Evolutionary conservation across 495 filamentous ascomycete species (phyloP), one percentile per base, ranked within the genome.

Genomic region (Podospora sp.): DNA sequence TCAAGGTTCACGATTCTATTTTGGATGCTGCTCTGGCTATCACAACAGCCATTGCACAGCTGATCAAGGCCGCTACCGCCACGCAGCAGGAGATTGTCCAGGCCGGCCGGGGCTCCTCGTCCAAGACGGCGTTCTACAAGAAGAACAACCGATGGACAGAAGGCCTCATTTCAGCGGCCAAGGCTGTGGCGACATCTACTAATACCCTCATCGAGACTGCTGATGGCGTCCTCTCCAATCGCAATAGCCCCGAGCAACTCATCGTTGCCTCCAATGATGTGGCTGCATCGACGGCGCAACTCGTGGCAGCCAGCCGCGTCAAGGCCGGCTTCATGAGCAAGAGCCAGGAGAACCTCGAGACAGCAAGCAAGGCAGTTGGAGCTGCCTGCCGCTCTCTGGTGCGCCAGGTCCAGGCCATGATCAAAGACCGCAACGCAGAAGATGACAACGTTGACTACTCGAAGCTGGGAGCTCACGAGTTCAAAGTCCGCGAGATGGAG

Each of bases 401-500:
- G 49, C 85, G 92, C 69, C 96, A 97, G 80, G 95, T 98, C 61
- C 96, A 97, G 82, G 84, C 83, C 66, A 97, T 98, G 80, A 97
- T 99, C 77, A 86, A 89, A 72, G 88, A 95, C 77, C 88, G 90
- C 71, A 89, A 91, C 77, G 84, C 83, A 69, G 94, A 91, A 18
- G 92, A 94, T 24, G 96, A 97, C 35, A 81, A 83, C n/a, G 88
- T 95, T 33, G 94, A 99, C 76, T 99, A 97, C 77, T 81, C 84
- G 0, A 91, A 91, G 78, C 81, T 98, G 40, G 92, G 91, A 71
- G 86, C 89, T 59, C 93, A 97, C 79, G 95, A 98, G 82, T 97
- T 99, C 84, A 99, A 99, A 83, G 92, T 97, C 16, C 86, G 90
- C 73, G 93, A 99, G 83, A 99, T 99, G 96, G 94, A 99, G 82